Conservation (phyloP, 257 asterid species). For the Solanum pimpinellifolium region DNA sequence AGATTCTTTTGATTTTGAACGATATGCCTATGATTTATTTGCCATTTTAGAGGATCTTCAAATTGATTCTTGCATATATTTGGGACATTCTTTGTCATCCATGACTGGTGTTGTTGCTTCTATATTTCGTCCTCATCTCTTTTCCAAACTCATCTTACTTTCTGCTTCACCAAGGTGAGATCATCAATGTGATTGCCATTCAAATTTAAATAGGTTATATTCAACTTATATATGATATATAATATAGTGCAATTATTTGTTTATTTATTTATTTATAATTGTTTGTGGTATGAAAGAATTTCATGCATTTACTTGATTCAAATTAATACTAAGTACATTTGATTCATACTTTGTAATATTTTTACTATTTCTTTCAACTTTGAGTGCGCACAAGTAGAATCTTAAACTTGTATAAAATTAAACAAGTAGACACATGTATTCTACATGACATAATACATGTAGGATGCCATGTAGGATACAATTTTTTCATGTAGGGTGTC, state of each 20-base stretch:
- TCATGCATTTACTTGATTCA: too few relatives aligned
- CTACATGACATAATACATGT: too few relatives aligned
- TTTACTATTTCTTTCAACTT: accelerated
- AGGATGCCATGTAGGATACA: too few relatives aligned
- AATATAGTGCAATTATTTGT: not conserved
- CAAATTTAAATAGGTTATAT: not conserved
- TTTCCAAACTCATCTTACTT: slow-evolving; percentile 20
- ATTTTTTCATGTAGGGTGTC: too few relatives aligned
- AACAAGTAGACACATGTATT: too few relatives aligned
- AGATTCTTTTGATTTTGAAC: slow-evolving; percentile 24
- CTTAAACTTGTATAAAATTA: too few relatives aligned
- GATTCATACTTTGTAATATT: too few relatives aligned
- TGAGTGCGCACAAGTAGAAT: too few relatives aligned
- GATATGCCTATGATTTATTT: slow-evolving; percentile 23
- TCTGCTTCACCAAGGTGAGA: slow-evolving; percentile 26
- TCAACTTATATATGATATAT: not conserved
- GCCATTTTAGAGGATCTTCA: slow-evolving; percentile 22
- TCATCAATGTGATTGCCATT: not conserved
- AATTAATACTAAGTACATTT: too few relatives aligned
- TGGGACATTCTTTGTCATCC: slow-evolving; percentile 23
- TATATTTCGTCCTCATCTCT: slow-evolving; percentile 19
- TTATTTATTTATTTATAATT: too few relatives aligned
- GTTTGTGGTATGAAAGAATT: too few relatives aligned
- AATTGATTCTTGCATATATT: slow-evolving; percentile 13
- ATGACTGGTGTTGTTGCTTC: slow-evolving; percentile 21